A percentile compares a stretch with the other conserved stretches of the same genome.
Conservation (phyloP, 2,329 filamentous ascomycete species). For the Aspergillus neotritici region DNA sequence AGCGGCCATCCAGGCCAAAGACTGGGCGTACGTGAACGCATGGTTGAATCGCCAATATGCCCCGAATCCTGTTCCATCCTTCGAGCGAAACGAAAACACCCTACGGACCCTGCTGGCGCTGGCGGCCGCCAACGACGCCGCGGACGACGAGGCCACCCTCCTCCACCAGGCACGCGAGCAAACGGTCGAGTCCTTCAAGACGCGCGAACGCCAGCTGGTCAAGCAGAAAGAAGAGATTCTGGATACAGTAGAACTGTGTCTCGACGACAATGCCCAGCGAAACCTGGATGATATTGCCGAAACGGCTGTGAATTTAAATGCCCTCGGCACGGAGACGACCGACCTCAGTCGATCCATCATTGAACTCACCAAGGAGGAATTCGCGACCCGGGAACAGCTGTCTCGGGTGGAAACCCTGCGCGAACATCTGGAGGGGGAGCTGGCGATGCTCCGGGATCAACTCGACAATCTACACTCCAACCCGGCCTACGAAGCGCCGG, state of each 20-base stretch:
- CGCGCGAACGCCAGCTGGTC: conserved; percentile 24
- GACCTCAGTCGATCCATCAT: conserved; percentile 51
- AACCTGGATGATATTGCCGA: conserved; percentile 56
- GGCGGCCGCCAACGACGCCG: conserved; percentile 68
- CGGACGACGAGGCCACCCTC: conserved; percentile 40
- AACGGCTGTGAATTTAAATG: conserved; percentile 47
- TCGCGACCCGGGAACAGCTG: conserved; percentile 52
- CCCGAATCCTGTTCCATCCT: conserved; percentile 59
- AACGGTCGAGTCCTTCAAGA: conserved; percentile 27
- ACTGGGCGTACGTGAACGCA: conserved; percentile 81
- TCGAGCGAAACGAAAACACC: conserved; percentile 84
- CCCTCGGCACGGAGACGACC: conserved; percentile 46
- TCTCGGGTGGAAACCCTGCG: conserved; percentile 53
- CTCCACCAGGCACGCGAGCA: conserved; percentile 35
- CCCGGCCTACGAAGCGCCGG: conserved; percentile 48
- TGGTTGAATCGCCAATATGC: conserved; percentile 73
- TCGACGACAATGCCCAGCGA: conserved; percentile 49
- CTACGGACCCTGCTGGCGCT: conserved; percentile 68
- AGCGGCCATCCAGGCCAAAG: conserved; percentile 75
- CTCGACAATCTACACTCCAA: conserved; percentile 29
- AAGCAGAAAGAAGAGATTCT: conserved; percentile 43
- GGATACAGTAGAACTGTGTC: conserved; percentile 48
- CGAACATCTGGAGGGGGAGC: conserved; percentile 50
- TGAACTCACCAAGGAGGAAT: conserved; percentile 50
- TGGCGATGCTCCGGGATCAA: conserved; percentile 29